Evolutionary conservation across 768 basidiomycete species (phyloP).

Genomic region (Pleurotus tuber-regium): DNA sequence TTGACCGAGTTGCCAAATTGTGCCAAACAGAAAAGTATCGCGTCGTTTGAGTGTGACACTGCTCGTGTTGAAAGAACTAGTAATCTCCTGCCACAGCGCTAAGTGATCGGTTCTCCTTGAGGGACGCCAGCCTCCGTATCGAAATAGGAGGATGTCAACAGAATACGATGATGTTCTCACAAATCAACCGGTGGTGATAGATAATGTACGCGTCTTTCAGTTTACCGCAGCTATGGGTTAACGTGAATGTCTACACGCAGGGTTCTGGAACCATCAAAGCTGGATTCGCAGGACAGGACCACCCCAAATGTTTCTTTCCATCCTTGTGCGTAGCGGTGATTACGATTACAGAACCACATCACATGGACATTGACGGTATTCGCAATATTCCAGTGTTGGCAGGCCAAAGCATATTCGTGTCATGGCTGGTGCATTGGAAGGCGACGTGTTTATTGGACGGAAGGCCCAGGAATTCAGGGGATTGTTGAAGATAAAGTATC

Average conservation of each 20-base stretch:
- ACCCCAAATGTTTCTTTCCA: conserved; percentile 99
- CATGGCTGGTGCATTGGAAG: conserved; percentile 96
- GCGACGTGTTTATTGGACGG: conserved; percentile 93
- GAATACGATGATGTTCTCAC: conserved; percentile 94
- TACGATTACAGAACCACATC: conserved; percentile 26
- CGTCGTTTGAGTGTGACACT: neutral
- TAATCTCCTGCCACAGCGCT: neutral
- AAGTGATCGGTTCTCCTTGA: neutral
- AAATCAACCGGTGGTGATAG: conserved; percentile 98
- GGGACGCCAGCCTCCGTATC: neutral
- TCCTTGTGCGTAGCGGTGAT: conserved; percentile 76
- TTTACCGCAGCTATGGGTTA: no score
- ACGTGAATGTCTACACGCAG: conserved; percentile 42
- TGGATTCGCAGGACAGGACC: conserved; percentile 98
- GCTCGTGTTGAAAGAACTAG: neutral
- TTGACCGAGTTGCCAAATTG: neutral
- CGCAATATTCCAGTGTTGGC: conserved; percentile 72
- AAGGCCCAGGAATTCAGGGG: conserved; percentile 96
- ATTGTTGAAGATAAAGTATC: conserved; percentile 96
- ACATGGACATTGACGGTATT: conserved; percentile 19
- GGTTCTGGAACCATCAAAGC: conserved; percentile 99
- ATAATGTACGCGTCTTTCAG: conserved; percentile 68
- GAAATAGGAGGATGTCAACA: conserved; percentile 58
- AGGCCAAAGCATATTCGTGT: conserved; percentile 97
- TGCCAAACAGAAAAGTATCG: neutral